Base-by-base conservation (phyloP, 2,329 filamentous ascomycete species). In the Chalaropsis ovoidea region DNA sequence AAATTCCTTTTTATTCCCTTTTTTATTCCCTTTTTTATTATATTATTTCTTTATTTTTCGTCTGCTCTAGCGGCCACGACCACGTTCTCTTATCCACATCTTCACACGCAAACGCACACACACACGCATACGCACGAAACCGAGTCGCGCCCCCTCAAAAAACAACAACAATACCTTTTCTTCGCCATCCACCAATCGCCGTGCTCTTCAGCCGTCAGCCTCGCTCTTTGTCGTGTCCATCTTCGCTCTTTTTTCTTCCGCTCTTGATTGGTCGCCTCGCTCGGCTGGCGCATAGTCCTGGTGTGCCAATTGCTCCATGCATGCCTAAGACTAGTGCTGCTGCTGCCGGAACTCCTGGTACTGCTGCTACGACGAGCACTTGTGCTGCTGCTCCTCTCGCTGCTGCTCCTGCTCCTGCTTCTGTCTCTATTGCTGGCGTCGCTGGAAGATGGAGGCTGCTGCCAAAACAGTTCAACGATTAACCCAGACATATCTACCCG, bases 391-490 rank as follows among this genome's bases (percentile, higher is more conserved):
- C 54, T 45, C 61, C 62, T 47, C n/a, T n/a, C n/a, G n/a, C n/a
- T 58, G 54, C 54, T 58, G 24, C n/a, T 19, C 15, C 54, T 39
- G 54, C 54, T 45, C 61, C 62, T 47, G 63, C 61, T 49, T 45
- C 49, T 45, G 61, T 39, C 11, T 17, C 54, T 19, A 4, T 27
- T 39, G 31, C 61, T 52, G 65, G 49, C 41, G 63, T 49, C 58
- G 60, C 49, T 45, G 63, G 63, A 68, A 65, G 52, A 84, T 84
- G 81, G 81, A 83, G 78, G 80, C 77, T 77, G 80, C 80, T 77
- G 79, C 78, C 73, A 81, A 82, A 76, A 79, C 77, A 76, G 78
- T 82, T 74, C 75, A 81, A 74, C 77, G 74, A 73, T 75, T 82
- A 73, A 77, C 78, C 71, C 77, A 81, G 75, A 76, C 76, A 71